phyloP scores from a whole-genome alignment of 768 basidiomycete species.

The Flagelloscypha sp. region DNA sequence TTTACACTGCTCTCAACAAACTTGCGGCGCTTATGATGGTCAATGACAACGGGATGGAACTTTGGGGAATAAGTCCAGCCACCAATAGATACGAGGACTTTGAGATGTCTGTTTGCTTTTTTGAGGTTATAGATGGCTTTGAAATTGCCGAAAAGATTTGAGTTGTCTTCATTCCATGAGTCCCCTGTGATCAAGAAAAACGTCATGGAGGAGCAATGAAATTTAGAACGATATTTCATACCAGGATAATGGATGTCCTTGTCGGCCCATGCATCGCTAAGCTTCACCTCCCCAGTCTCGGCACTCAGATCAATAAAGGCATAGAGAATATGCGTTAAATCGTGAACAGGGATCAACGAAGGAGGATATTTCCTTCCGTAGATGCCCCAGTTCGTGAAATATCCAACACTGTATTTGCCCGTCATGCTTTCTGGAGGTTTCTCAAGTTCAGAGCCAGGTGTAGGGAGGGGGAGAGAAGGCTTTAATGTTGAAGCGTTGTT shows the following conservation, averaged over 20 bases:
- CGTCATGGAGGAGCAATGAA: too few relatives aligned
- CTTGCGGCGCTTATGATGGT: conserved; percentile 48
- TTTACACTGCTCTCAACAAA: conserved; percentile 80
- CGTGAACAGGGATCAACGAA: conserved; percentile 67
- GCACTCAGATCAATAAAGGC: conserved; percentile 86
- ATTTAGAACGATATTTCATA: too few relatives aligned
- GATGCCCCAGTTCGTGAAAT: conserved; percentile 77
- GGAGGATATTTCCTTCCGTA: conserved; percentile 92
- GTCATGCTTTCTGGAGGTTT: conserved; percentile 23
- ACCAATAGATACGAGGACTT: conserved; percentile 81
- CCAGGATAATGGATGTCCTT: conserved; percentile 94
- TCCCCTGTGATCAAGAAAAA: too few relatives aligned
- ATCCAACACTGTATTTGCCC: conserved; percentile 74
- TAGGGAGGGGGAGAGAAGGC: too few relatives aligned
- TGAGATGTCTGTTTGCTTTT: conserved; percentile 74
- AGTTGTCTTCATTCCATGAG: conserved; percentile 87
- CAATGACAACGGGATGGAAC: conserved; percentile 76
- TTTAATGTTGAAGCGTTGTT: too few relatives aligned
- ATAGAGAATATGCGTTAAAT: conserved; percentile 92
- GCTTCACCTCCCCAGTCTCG: conserved; percentile 76
- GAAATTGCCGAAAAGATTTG: conserved; percentile 92
- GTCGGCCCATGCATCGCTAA: conserved; percentile 93
- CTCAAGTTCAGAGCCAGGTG: conserved; percentile 2
- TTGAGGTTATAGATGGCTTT: conserved; percentile 91
- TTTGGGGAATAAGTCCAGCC: conserved; percentile 91